phyloP scores from a whole-genome alignment of 768 basidiomycete genomes.

The Tremella mesenterica region DNA sequence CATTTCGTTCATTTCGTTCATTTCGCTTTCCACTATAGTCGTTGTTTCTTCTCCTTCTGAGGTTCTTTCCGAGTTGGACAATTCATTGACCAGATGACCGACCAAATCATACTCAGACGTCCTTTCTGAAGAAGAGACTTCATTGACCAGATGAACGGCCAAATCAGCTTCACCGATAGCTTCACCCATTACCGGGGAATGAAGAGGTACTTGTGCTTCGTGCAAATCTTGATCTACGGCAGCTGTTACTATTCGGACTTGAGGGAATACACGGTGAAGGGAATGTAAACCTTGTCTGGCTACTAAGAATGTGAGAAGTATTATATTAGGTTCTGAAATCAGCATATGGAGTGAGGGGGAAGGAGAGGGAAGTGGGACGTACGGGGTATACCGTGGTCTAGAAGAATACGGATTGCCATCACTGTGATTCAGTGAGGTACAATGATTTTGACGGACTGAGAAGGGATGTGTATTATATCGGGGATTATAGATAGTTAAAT shows the following conservation, averaged over 20 bases:
- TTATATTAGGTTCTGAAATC: constrained; percentile 49
- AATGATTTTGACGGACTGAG: too few relatives aligned
- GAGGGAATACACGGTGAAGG: constrained; percentile 72
- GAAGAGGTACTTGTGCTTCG: constrained; percentile 47
- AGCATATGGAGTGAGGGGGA: constrained; percentile 35
- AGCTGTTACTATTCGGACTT: constrained; percentile 72
- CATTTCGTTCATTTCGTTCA: constrained; percentile 49
- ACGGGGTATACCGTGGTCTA: constrained; percentile 83
- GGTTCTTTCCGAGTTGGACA: neutral
- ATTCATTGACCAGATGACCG: neutral
- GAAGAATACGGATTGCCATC: constrained; percentile 86
- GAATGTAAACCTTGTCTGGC: constrained; percentile 72
- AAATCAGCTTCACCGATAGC: constrained; percentile 37
- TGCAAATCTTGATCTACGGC: constrained; percentile 69
- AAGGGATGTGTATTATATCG: too few relatives aligned
- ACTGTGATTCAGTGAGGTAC: constrained; percentile 52
- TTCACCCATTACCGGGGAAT: constrained; percentile 26
- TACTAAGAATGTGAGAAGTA: constrained; percentile 83
- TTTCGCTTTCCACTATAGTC: neutral
- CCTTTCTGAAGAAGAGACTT: too few relatives aligned
- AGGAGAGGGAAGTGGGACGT: constrained; percentile 41
- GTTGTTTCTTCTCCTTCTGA: neutral
- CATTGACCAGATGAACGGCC: constrained; percentile 15
- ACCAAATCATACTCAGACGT: neutral
- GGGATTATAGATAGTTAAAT: too few relatives aligned